Percentiles rank a stretch among this genome's conserved stretches.
These are phyloP conservation scores for Kokia cookei DNA, from an alignment of 441 rosid species.

Conservation along the genomic window DNA sequence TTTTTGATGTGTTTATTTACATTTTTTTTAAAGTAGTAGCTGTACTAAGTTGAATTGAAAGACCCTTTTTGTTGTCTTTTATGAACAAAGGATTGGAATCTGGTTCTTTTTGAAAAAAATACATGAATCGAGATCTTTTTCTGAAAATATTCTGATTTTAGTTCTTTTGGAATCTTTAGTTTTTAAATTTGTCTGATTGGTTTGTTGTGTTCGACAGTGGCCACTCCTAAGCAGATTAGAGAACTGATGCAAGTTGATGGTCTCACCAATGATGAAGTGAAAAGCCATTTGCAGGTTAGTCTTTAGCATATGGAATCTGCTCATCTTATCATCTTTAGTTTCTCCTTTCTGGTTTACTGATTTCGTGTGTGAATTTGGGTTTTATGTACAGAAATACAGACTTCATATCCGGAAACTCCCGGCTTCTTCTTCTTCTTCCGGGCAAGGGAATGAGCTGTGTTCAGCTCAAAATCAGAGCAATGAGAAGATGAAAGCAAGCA, in stretches of 20 bases:
- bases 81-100: neutral
- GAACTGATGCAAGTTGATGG: conserved; percentile 62
- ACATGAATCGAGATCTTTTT: neutral
- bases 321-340: neutral
- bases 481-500: conserved; percentile 18
- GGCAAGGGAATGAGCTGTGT: conserved; percentile 10
- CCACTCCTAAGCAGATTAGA: conserved; percentile 64
- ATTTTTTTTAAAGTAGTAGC: conserved; percentile 3
- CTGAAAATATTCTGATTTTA: neutral
- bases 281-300: conserved; percentile 62
- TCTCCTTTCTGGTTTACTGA: neutral
- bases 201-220: conserved; percentile 25
- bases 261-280: conserved; percentile 63
- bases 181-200: neutral
- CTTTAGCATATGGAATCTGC: neutral
- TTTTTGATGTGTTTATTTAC: conserved; percentile 5
- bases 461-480: conserved; percentile 9
- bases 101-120: neutral
- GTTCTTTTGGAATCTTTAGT: neutral
- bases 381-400: conserved; percentile 49
- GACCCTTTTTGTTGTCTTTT: neutral
- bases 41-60: conserved; percentile 7
- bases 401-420: conserved; percentile 43
- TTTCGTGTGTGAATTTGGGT: neutral
- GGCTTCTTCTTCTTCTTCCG: conserved; percentile 3